Base-by-base conservation (phyloP, 208 protist species). In the Trypanosoma grayi region DNA sequence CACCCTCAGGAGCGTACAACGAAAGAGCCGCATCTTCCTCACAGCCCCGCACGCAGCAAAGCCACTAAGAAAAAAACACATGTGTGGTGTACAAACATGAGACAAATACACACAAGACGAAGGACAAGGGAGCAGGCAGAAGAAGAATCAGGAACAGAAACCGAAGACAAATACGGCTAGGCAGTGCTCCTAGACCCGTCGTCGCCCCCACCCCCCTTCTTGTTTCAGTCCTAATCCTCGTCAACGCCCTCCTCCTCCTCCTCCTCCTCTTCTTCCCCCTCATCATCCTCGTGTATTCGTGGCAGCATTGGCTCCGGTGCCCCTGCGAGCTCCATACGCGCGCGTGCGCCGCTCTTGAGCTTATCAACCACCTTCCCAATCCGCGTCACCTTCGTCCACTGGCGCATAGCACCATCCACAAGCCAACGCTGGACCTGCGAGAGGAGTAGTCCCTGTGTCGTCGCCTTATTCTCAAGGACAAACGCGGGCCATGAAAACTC, bases 381-480 rank as follows among this genome's bases (percentile, higher is more conserved):
- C 54, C 79, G 78, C 24, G 87, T 93, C 13, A 81, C 68, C 56
- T 93, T 93, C 2, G 87, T 79, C 87, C 87, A 90, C 73, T 93
- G 87, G 58, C 75, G 61, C 22, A 76, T 59, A 33, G 90, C 73
- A 43, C 83, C 80, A 44, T 82, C 70, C 41, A 83, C 43, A 1
- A 65, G 50, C 87, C 87, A 93, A 14, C 50, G 66, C 43, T 55
- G 33, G 18, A 83, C 48, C 10, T 72, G 75, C 27, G 66, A 46
- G 18, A 55, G 60, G 47, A 90, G 51, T 40, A 81, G 80, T 14
- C 58, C 64, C 6, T 61, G 59, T 44, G 83, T 90, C 47, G 81
- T 79, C 18, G 84, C 63, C 39, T 68, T 57, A 55, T 77, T 61
- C 41, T 55, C 39, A 45, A 90, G 58, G 31, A 48, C 36, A 58